Conservation (phyloP, 148 eudicot species). For the Rhododendron griersonianum region DNA sequence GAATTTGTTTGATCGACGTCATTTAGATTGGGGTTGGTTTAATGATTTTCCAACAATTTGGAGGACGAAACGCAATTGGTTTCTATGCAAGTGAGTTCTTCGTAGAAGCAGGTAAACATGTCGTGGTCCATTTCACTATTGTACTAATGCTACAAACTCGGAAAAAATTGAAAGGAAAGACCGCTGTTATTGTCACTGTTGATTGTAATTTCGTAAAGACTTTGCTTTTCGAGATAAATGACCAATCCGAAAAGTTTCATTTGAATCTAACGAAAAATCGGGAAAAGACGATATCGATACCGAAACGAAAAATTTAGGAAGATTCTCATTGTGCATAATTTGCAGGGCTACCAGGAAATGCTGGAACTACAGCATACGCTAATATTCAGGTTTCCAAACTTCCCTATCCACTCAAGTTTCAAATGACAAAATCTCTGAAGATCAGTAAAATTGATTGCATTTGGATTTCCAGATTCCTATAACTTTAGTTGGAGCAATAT, state of each 20-base stretch:
- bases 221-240: too few species aligned
- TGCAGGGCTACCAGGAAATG: slow-evolving; percentile 48
- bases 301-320: too few species aligned
- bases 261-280: too few species aligned
- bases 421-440: not conserved
- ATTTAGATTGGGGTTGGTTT: slow-evolving; percentile 72
- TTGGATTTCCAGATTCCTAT: slow-evolving; percentile 4
- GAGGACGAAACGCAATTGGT: slow-evolving; percentile 73
- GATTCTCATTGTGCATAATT: not conserved
- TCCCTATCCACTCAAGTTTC: not conserved
- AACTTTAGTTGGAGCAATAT: slow-evolving; percentile 55
- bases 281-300: too few species aligned
- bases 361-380: slow-evolving; percentile 63
- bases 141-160: not conserved
- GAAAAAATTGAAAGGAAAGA: not conserved
- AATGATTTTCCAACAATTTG: slow-evolving; percentile 81
- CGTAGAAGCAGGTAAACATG: slow-evolving; percentile 46
- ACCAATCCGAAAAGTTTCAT: too few species aligned
- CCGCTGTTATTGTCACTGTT: too few species aligned
- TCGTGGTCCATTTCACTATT: not conserved
- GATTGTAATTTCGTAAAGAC: too few species aligned
- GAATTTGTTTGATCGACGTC: not conserved
- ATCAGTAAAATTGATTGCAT: too few species aligned
- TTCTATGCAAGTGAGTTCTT: slow-evolving; percentile 71
- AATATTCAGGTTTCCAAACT: slow-evolving; percentile 34